Base-by-base conservation (phyloP, 805 yeast genomes). In the Suhomyces kilbournensis region DNA sequence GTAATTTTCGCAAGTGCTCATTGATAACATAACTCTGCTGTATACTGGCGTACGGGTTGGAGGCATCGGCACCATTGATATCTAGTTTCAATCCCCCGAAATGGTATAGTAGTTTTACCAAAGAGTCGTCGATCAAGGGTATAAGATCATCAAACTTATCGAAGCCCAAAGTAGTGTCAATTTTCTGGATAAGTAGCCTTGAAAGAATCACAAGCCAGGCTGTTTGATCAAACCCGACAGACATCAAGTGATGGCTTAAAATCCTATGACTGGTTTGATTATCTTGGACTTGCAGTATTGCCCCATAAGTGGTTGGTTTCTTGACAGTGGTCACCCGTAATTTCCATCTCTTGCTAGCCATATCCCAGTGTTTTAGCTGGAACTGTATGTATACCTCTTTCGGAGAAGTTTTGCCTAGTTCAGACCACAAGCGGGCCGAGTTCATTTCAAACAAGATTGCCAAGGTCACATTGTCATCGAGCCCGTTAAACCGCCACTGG, bases 381-480 rank as follows among this genome's bases (percentile, higher is more conserved):
- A 72, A 67, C 48, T 75, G 79, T n/a, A 72, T 56, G 50, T 52
- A 66, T 2, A 62, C 62, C 35, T 70, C 65, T 22, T 54, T 60
- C 1, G 62, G 47, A 3, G 64, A 64, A 2, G 55, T 54, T 1
- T 52, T n/a, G 7, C 52, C 49, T 4, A 64, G 45, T 12, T 57
- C 57, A 4, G 49, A 32, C 6, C 70, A 59, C 0, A 70, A 62
- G 4, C 61, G 53, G 1, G 50, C 65, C 0, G 72, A 66, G 7
- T 68, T 69, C 53, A 68, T 60, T 32, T 74, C 75, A 54, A 75
- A 72, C 45, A 57, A 65, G 5, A 75, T 15, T 0, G 72, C 65
- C 23, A 68, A 25, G 0, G 73, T 61, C 22, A 67, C 71, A 12
- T 51, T 45, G 0, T 38, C 15, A 1, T 54, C 25, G n/a, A 72